Evolutionary conservation across 345 rosid species (phyloP).

Genomic region (Bruguiera sexangula): DNA sequence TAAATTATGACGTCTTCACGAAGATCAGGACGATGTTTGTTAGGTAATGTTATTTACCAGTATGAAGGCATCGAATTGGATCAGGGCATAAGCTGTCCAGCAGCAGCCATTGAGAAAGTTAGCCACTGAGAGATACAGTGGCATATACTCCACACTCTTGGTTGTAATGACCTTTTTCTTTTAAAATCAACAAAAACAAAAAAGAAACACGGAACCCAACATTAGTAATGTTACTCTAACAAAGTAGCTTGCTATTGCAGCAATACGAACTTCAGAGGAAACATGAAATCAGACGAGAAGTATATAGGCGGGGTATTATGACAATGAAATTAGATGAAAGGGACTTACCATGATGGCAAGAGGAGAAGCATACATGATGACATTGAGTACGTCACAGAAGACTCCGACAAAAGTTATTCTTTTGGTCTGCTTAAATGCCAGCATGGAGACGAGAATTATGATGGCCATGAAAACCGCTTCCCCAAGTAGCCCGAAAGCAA

Average conservation of each 20-base stretch:
- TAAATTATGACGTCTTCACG: too few relatives aligned
- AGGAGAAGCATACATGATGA: slow-evolving; percentile 54
- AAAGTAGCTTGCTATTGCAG: too few relatives aligned
- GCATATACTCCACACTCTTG: slow-evolving; percentile 54
- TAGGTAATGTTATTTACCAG: slow-evolving; percentile 21
- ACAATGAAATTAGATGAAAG: neutral
- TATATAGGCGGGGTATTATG: too few relatives aligned
- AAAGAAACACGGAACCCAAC: neutral
- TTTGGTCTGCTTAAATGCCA: slow-evolving; percentile 26
- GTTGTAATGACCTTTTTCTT: slow-evolving; percentile 44
- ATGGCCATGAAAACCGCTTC: slow-evolving; percentile 14
- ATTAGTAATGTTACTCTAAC: neutral
- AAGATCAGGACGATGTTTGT: too few relatives aligned
- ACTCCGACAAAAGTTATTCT: slow-evolving; percentile 54
- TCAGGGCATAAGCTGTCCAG: slow-evolving; percentile 43
- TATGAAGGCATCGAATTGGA: slow-evolving; percentile 35
- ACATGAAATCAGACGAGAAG: neutral
- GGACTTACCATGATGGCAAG: slow-evolving; percentile 37
- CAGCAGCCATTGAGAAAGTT: slow-evolving; percentile 29
- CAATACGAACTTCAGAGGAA: too few relatives aligned
- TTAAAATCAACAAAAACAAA: neutral
- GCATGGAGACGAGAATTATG: slow-evolving; percentile 37
- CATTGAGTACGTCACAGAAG: slow-evolving; percentile 41
- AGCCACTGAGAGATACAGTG: slow-evolving; percentile 39
- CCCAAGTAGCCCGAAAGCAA: neutral